Conservation (phyloP, 1,139 yeast genomes). For the Yamadazyma atmosphaerica region DNA sequence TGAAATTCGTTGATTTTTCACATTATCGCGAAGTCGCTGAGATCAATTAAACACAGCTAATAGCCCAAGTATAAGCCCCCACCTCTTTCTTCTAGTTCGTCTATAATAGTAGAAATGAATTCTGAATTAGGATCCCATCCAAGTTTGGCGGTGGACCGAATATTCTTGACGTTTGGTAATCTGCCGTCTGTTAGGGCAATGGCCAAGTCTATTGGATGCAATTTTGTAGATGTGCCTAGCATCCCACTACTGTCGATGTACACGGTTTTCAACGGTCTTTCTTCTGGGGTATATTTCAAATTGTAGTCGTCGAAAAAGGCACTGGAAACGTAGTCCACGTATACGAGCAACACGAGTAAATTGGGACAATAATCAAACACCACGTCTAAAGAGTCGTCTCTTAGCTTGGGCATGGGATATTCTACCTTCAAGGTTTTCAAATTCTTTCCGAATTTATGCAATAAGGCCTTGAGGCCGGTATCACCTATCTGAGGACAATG, state of each 20-base stretch:
- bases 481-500: constrained; percentile 81
- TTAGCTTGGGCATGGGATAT: constrained; percentile 86
- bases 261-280: constrained; percentile 63
- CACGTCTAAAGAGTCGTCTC: constrained; percentile 68
- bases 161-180: constrained; percentile 61
- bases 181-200: constrained; percentile 80
- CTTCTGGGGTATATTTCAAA: constrained; percentile 35
- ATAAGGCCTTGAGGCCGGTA: constrained; percentile 57
- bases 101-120: constrained; percentile 50
- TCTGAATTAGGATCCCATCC: constrained; percentile 87
- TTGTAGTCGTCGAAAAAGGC: constrained; percentile 62
- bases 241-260: constrained; percentile 85
- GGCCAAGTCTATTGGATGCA: constrained; percentile 86
- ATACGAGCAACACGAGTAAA: constrained; percentile 57
- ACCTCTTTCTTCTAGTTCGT: constrained; percentile 38
- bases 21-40: background rate
- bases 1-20: too few species aligned
- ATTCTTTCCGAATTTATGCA: constrained; percentile 64
- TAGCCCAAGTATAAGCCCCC: constrained; percentile 50
- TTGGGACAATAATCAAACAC: constrained; percentile 77
- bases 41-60: too few species aligned
- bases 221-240: constrained; percentile 77
- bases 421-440: constrained; percentile 64
- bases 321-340: constrained; percentile 80
- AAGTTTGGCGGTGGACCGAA: constrained; percentile 70